Evolutionary conservation across 345 rosid genomes (phyloP).

Genomic region (Gynandropsis gynandra): DNA sequence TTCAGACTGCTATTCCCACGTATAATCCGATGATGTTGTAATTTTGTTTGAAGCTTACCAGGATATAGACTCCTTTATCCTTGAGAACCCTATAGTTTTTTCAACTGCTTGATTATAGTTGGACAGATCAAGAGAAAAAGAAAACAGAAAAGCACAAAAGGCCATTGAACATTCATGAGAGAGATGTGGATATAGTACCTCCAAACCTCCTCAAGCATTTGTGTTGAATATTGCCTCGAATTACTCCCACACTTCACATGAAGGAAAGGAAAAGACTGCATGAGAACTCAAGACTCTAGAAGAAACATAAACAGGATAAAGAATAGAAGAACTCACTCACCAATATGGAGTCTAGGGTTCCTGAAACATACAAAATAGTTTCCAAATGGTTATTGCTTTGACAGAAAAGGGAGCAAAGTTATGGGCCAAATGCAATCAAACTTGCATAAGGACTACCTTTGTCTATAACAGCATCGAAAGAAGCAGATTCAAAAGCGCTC

Average conservation of each 20-base stretch:
- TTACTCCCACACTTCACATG: constrained; percentile 59
- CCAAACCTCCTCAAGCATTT: constrained; percentile 76
- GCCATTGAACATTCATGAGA: constrained; percentile 11
- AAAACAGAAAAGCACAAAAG: constrained; percentile 15
- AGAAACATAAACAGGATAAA: not conserved
- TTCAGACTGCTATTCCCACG: not conserved
- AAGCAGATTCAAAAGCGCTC: constrained; percentile 49
- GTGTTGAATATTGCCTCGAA: constrained; percentile 55
- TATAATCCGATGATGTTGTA: too few species aligned
- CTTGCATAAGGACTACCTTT: constrained; percentile 41
- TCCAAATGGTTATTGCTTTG: constrained; percentile 8
- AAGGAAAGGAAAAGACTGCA: constrained; percentile 8
- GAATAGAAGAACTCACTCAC: constrained; percentile 39
- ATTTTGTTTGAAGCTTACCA: constrained; percentile 44
- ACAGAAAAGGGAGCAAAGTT: not conserved
- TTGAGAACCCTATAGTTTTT: constrained; percentile 92
- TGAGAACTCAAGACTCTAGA: constrained; percentile 9
- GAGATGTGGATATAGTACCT: constrained; percentile 39
- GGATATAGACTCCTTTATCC: constrained; percentile 81
- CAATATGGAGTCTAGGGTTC: constrained; percentile 85
- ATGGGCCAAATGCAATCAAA: not conserved
- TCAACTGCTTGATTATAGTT: constrained; percentile 90
- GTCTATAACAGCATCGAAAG: constrained; percentile 70
- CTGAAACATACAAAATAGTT: constrained; percentile 30
- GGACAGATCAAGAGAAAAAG: constrained; percentile 57